Base-by-base conservation (phyloP, 2,329 filamentous ascomycete genomes). In the Westerdykella ornata region DNA sequence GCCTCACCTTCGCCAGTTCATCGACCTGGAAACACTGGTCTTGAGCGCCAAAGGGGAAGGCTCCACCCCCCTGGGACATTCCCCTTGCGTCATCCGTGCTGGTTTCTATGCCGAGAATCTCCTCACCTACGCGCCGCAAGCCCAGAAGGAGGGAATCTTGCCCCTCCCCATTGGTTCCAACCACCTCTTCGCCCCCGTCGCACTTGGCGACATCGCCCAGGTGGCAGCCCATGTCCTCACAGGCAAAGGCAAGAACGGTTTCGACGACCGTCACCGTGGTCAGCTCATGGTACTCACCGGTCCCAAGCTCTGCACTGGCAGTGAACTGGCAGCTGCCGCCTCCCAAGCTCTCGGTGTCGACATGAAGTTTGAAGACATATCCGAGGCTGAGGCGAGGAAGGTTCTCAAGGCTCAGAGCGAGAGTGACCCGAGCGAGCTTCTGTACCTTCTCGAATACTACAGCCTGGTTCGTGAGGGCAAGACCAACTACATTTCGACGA, bases 371-470 rank as follows among this genome's bases (percentile, higher is more conserved):
- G 68, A 73, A 40, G 59, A 71, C 46, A 72, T 74, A 30, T 68
- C 68, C 7, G 62, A 66, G 70, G 45, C 47, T 19, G 49, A 68
- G 49, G 65, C 66, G 6, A 62, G 57, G 43, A 54, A 57, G 38
- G 56, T 69, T 18, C 60, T 73, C 13, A 53, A 61, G 5, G 48
- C 59, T 2, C 68, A 72, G 43, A 56, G 63, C 6, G 59, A 56
- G 4, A 52, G 50, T 26, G 61, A 68, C 41, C 49, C 57, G 3
- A 66, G 68, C 1, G 72, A 76, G 56, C 62, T 68, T 40, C 49
- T 73, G 51, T 74, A 72, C 47, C 49, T 76, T 5, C 65, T 76
- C 4, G 72, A 77, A 47, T 76, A 75, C 55, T 76, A 74, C 57
- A 70, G 69, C 33, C 60, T 76, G 7, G 72, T 76, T 8, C 65